Percentiles rank a stretch among this genome's conserved stretches.
These are phyloP conservation scores for Plasmodium knowlesi DNA, from an alignment of 169 alveolate genomes.

Conservation along the genomic window DNA sequence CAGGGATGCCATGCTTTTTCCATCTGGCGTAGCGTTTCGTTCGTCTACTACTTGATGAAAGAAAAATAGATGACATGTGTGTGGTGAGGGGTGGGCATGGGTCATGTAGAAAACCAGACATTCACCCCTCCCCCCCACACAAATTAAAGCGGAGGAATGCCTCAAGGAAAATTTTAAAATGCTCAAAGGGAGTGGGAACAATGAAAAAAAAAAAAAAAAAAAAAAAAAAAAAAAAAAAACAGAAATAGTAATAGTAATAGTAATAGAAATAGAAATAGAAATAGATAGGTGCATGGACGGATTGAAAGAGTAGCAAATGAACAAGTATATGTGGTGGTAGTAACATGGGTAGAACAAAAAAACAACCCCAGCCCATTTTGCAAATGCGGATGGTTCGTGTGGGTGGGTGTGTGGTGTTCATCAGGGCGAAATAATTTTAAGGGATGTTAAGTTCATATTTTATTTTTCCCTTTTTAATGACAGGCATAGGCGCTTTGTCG, in stretches of 20 bases:
- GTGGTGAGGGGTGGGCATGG: not conserved
- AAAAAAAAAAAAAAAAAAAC: too few species aligned
- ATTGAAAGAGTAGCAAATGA: not conserved
- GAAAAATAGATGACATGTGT: not conserved
- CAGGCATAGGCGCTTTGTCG: not conserved
- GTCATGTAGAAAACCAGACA: not conserved
- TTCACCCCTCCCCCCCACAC: not conserved
- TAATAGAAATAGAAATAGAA: too few species aligned
- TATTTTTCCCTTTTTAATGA: not conserved
- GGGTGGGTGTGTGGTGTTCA: not conserved
- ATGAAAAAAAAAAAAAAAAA: not conserved
- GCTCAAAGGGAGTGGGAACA: not conserved
- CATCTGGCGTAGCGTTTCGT: not conserved
- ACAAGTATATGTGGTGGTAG: not conserved
- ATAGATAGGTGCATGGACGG: not conserved
- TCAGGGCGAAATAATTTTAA: not conserved
- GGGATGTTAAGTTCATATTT: not conserved
- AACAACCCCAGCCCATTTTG: not conserved
- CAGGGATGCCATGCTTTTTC: not conserved
- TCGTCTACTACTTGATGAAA: not conserved
- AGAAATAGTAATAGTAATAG: too few species aligned
- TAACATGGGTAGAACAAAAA: not conserved
- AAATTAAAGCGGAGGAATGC: not conserved
- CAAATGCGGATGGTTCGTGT: not conserved
- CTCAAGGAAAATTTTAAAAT: not conserved